Base-by-base conservation (phyloP, 2,329 filamentous ascomycete species). In the Pseudovirgaria hyperparasitica region DNA sequence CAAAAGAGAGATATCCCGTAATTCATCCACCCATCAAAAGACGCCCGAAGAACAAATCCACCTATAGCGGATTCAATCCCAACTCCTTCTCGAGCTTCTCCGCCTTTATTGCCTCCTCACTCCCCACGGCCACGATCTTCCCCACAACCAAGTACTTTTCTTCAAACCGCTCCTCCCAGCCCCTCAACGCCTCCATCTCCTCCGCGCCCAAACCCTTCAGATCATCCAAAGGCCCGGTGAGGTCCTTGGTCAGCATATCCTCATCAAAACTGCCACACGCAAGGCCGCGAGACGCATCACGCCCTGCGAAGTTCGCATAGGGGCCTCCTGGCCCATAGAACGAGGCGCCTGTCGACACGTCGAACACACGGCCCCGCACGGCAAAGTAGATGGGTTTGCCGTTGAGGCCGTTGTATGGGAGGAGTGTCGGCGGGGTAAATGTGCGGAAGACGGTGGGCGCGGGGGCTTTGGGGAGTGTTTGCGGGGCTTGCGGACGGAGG, bases 141-240 rank as follows among this genome's bases (percentile, higher is more conserved):
- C 90, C 90, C 9, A 98, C 84, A n/a, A 96, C 73, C 14, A 93
- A 62, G 55, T 98, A 98, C 67, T 98, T 96, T 56, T 87, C 81
- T 34, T 68, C 60, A 54, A 98, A 98, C 39, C 85, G 69, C 60
- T 92, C 84, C 62, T 94, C 86, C 90, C 90, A 98, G 2, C 82
- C 84, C 43, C 69, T 65, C 54, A 94, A 60, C 26, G 85, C 81
- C 52, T 92, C 86, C 57, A 80, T 59, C 63, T 92, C 76, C 32
- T 87, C 84, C 1, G 51, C 54, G 5, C 72, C 73, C 34, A 96
- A 55, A 31, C 76, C 82, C 27, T 72, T 65, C 22, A 93, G 63
- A 28, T 66, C 72, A 50, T 93, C 85, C 36, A 94, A 60, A 23
- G 84, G 82, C 0, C 72, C 87, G 31, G 90, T 72, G 29, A 96